Evolutionary conservation across 208 protist genomes (phyloP), one percentile per base, ranked within the genome.

Genomic region (Leishmania lainsoni): DNA sequence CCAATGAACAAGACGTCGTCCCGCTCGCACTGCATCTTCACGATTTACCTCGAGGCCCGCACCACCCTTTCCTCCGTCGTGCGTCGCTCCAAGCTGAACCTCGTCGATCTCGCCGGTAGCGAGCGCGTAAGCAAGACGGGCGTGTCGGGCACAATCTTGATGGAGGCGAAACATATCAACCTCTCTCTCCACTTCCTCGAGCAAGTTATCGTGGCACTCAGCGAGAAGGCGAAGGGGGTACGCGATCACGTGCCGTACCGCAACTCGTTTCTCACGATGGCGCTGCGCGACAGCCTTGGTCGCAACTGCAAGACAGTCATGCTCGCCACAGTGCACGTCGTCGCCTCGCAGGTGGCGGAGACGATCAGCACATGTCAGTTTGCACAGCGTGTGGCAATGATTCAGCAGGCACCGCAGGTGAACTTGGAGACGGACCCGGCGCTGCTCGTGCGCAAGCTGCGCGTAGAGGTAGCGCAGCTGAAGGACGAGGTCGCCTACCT

Each of bases 271-370:
- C 93, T 99, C 87, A 99, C 98, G 4, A 94, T 98, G 90, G 90
- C 98, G 63, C 91, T 99, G 76, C 94, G 94, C 3, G 94, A 98
- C 82, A 96, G 93, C 76, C 87, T 98, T 17, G 95, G 95, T 10
- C 98, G 98, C 39, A 99, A 99, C 90, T 99, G 98, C 66, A 98
- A 95, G 87, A 98, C 96, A 17, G 84, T 88, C 32, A 98, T 98
- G 94, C 86, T 98, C n/a, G 95, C 96, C 70, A 97, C 95, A 0
- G 93, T 92, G 12, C 93, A 96, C 76, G 83, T 92, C 2, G 84
- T 91, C 1, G 59, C 69, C 20, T 83, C 87, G 63, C 87, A 94
- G 68, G 72, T 95, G 70, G 86, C 87, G 35, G 95, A 98, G 73
- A 97, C 96, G 42, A 86, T 98, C 54, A 97, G 92, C 81, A 98